Base-by-base conservation (phyloP, 2,329 filamentous ascomycete genomes). In the Penicillium oxalicum region DNA sequence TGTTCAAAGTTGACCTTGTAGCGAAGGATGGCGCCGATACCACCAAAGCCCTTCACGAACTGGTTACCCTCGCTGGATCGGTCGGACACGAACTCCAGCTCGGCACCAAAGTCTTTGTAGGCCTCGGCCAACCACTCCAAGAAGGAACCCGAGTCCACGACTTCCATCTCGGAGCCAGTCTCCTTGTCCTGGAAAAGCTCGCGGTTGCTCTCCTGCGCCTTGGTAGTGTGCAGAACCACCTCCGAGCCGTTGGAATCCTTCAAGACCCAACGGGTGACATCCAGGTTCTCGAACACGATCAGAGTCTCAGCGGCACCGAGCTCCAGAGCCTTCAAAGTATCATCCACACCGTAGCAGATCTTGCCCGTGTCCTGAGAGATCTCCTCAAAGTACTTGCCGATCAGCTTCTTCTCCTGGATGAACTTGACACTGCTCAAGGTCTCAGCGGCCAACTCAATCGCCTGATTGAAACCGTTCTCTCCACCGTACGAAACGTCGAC, bases 1-100 rank as follows among this genome's bases (percentile, higher is more conserved):
- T 98, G 94, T 76, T 98, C 94, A 76, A 98, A 98, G 79, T 98
- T 98, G 79, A 98, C 89, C 79, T 96, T 96, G 84, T 98, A 98
- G 62, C 93, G 90, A 69, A 98, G 83, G 66, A 98, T 86, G 57
- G 91, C 91, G 60, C 93, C 93, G 63, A 98, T 95, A 67, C 93
- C 93, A 84, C 93, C 93, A 68, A 98, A 98, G 56, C 93, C 93
- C 78, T 96, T 97, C 66, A 98, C 93, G 74, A 98, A 98, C 78
- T 98, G 93, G 76, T 98, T 98, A 69, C 93, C 93, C 76, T 98
- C 93, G 53, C 88, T 95, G 52, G 91, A 97, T 58, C 90, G 86
- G 70, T 98, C 94, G 42, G 93, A 96, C 57, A 98, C 93, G 62
- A 98, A 98, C 72, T 98, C 93, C 38, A 98, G 82, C 29, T 84